These are phyloP conservation scores for Diaporthe australafricana DNA, from an alignment of 2,329 filamentous ascomycete species.

Conservation along the genomic window DNA sequence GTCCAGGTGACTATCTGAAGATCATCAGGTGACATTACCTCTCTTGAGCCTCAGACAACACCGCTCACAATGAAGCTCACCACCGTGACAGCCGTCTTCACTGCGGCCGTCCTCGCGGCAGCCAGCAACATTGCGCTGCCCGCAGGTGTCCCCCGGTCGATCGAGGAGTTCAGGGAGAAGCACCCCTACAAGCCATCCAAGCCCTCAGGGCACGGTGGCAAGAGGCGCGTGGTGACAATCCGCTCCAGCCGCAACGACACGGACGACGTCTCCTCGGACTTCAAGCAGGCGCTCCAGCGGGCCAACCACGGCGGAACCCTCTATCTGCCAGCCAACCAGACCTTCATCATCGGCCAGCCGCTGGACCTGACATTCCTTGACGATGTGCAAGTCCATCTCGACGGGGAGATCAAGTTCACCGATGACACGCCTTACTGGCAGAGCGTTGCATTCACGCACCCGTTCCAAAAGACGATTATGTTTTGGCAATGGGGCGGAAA, in stretches of 20 bases:
- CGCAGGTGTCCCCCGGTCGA: constrained; percentile 48
- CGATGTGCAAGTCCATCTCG: constrained; percentile 67
- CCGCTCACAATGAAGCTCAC: constrained; percentile 39
- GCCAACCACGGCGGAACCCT: constrained; percentile 71
- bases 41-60: neutral
- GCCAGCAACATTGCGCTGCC: constrained; percentile 44
- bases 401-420: constrained; percentile 65
- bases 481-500: constrained; percentile 75
- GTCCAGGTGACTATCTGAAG: neutral
- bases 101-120: constrained; percentile 42
- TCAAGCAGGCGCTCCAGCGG: constrained; percentile 63
- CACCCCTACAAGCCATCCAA: constrained; percentile 49
- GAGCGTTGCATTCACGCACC: constrained; percentile 52
- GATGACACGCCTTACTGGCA: constrained; percentile 58
- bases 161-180: constrained; percentile 52
- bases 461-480: constrained; percentile 64
- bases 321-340: constrained; percentile 63
- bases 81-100: constrained; percentile 39
- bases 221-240: constrained; percentile 57
- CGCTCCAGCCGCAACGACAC: constrained; percentile 63
- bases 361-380: constrained; percentile 69
- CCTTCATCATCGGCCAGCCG: constrained; percentile 69
- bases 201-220: constrained; percentile 6
- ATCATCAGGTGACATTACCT: neutral
- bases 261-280: constrained; percentile 68